phyloP scores from a whole-genome alignment of 192 early-diverging fungal genomes.

The Lobosporangium transversale region DNA sequence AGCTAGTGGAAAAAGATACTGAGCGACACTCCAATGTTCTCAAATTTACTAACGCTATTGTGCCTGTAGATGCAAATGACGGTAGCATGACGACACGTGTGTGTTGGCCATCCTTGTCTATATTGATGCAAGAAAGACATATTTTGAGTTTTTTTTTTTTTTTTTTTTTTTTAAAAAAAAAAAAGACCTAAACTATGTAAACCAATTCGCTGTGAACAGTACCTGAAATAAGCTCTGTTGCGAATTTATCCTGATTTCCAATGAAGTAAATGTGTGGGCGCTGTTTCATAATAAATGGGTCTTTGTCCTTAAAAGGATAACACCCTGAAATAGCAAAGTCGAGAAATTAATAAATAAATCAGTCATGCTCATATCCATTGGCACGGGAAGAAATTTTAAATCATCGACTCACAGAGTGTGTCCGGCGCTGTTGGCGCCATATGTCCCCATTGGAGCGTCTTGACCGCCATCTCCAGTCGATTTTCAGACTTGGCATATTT shows the following conservation, averaged over 20 bases:
- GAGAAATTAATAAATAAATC: too few relatives aligned
- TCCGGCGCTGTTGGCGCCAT: constrained; percentile 94
- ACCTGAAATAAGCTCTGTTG: constrained; percentile 64
- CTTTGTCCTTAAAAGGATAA: constrained; percentile 87
- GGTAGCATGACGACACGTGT: constrained; percentile 84
- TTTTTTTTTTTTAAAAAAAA: too few relatives aligned
- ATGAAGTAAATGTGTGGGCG: constrained; percentile 90
- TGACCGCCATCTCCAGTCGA: constrained; percentile 76
- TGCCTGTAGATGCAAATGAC: constrained; percentile 71
- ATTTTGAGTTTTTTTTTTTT: neutral
- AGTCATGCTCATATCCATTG: too few relatives aligned
- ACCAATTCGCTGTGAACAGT: too few relatives aligned
- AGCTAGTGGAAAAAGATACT: constrained; percentile 49
- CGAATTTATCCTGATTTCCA: constrained; percentile 86
- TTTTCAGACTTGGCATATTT: constrained; percentile 69
- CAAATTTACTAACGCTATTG: constrained; percentile 84
- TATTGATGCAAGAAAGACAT: constrained; percentile 5
- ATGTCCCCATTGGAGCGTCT: constrained; percentile 84
- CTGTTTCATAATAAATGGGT: constrained; percentile 85
- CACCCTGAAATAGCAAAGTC: constrained; percentile 83
- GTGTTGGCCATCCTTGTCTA: constrained; percentile 63
- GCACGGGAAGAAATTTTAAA: too few relatives aligned
- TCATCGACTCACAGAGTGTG: constrained; percentile 79
- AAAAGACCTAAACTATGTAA: too few relatives aligned
- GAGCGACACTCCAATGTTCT: constrained; percentile 68